phyloP scores from a whole-genome alignment of 352 stramenopile genomes.

The Pythium scleroteichum region DNA sequence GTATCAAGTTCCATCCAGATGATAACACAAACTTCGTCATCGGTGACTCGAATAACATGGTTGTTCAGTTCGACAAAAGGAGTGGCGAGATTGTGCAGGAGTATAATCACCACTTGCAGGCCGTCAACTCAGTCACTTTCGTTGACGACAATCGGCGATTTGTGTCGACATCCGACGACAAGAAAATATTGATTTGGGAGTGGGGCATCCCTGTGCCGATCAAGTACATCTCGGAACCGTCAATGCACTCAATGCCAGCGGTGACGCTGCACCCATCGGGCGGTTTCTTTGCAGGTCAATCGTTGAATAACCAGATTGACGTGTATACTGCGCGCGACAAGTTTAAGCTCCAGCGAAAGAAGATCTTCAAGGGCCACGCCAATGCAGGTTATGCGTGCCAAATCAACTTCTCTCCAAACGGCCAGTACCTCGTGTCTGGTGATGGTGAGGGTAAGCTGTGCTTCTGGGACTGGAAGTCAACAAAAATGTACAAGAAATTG shows the following conservation, averaged over 20 bases:
- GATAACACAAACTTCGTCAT: conserved; percentile 98
- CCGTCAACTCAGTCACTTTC: conserved; percentile 99
- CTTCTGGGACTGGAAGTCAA: conserved; percentile 99
- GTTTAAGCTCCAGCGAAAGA: conserved; percentile 95
- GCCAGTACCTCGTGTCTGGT: conserved; percentile 92
- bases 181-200: conserved; percentile 98
- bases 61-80: conserved; percentile 90
- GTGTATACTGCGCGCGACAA: conserved; percentile 95
- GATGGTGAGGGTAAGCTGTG: conserved; percentile 97
- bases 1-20: conserved; percentile 95
- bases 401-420: conserved; percentile 96
- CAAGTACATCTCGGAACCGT: conserved; percentile 99
- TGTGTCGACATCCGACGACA: conserved; percentile 98
- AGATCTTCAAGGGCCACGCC: conserved; percentile 91
- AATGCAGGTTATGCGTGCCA: conserved; percentile 97
- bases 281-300: conserved; percentile 94
- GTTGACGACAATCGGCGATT: conserved; percentile 95
- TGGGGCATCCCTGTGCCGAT: conserved; percentile 98
- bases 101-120: conserved; percentile 99
- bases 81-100: conserved; percentile 96
- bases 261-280: conserved; percentile 93
- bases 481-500: conserved; percentile 89
- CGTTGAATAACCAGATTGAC: conserved; percentile 98
- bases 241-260: conserved; percentile 99
- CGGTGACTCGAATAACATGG: conserved; percentile 97